Base-by-base conservation (phyloP, 2,329 filamentous ascomycete species). In the Cercospora janseana region DNA sequence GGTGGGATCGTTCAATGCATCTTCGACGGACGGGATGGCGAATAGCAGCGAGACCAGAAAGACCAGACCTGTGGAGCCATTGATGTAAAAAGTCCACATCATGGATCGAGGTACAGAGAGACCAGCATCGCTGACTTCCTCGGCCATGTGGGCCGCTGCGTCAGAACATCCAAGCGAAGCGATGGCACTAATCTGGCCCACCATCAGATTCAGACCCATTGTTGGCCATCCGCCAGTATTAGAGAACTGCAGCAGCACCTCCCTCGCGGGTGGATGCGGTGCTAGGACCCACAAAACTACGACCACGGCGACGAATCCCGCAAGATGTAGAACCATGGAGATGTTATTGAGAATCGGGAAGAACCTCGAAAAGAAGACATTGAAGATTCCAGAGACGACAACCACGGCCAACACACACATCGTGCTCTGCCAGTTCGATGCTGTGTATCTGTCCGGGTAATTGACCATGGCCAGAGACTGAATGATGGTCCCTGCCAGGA, bases 81-180 rank as follows among this genome's bases (percentile, higher is more conserved):
- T 58, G 48, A 56, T 56, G 40, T 54, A 45, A 38, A 58, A 63
- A 6, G 56, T 60, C 52, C 60, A 60, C 34, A 61, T 51, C 53
- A 67, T 67, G 20, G 50, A 55, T 32, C 62, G 59, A 16, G 65
- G 64, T 8, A 67, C 59, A 13, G 51, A 59, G 13, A 62, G 46
- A 20, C 53, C 46, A 7, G 56, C 56, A 35, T 58, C 56, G 16
- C 50, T 56, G 8, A 58, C 56, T 46, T 63, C 61, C 41, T 64
- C 59, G 16, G 53, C 31, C 49, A 60, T 55, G 40, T 60, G 57
- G 3, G 54, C 53, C 26, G 53, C 52, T 24, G 49, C 51, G 46
- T 60, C 58, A 18, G 52, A 56, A 31, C 55, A 57, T 4, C 55
- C 55, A 4, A 57, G 52, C 4, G 52, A 44, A 21, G 55, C 55